These are phyloP conservation scores for Rheum nobile DNA, from an alignment of 148 eudicot genomes.

Conservation along the genomic window DNA sequence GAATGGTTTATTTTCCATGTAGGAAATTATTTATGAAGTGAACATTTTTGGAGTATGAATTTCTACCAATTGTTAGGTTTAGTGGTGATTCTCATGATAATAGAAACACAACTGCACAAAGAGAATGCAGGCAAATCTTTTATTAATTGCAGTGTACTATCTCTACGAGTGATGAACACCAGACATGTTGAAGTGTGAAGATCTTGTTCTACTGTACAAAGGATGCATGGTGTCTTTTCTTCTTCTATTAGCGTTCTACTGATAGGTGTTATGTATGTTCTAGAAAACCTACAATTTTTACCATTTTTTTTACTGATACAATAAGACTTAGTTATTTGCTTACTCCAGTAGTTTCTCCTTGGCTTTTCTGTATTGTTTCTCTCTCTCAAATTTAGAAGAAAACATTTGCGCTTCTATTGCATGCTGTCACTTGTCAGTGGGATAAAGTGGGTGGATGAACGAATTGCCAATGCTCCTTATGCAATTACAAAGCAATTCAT, in stretches of 20 bases:
- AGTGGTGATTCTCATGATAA: neutral
- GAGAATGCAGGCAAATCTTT: neutral
- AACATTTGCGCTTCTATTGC: slow-evolving; percentile 12
- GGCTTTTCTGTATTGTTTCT: neutral
- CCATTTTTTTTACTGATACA: neutral
- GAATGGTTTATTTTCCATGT: neutral
- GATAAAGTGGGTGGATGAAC: slow-evolving; percentile 97
- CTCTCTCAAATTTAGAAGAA: neutral
- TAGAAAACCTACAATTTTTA: neutral
- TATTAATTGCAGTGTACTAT: neutral
- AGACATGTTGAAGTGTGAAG: neutral
- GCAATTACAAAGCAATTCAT: slow-evolving; percentile 87
- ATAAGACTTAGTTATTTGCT: neutral
- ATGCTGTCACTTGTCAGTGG: slow-evolving; percentile 91
- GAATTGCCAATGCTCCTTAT: slow-evolving; percentile 78
- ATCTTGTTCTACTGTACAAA: neutral
- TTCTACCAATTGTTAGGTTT: neutral
- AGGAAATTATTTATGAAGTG: neutral
- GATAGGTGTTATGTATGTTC: neutral
- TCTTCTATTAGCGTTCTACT: neutral
- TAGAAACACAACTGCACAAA: neutral
- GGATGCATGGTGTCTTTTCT: neutral
- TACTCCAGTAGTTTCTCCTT: neutral
- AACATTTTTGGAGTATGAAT: neutral
- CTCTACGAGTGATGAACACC: neutral